Base-by-base conservation (phyloP, 208 protist species). In the Trypanosoma cruzi region DNA sequence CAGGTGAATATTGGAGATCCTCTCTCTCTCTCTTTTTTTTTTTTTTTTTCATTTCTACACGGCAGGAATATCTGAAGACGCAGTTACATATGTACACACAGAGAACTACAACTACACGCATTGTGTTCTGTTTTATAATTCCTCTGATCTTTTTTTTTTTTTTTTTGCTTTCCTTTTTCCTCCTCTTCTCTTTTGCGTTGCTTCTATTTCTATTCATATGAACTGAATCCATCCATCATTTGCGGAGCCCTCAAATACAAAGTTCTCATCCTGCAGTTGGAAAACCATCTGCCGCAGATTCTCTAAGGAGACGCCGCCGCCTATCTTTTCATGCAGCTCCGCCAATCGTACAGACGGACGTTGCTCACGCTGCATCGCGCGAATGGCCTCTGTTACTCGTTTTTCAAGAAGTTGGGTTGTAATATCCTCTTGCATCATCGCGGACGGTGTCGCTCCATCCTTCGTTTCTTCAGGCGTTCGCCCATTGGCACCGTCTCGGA, bases 221-320 rank as follows among this genome's bases (percentile, higher is more conserved):
- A 94, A 94, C 64, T 92, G 82, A 63, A 94, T 81, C 13, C 79
- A 77, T 53, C 89, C 77, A 58, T 92, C 80, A 24, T 70, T 80
- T 14, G 29, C 73, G 54, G 70, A 70, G 13, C 71, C 75, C 57
- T 94, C 89, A 57, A 80, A 94, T 40, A 92, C 75, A 70, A 94
- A 92, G n/a, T 66, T 79, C 42, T 94, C 89, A 0, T 78, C 82
- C 56, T 90, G 82, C 42, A 94, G 52, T 68, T 82, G 72, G 42
- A 76, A 68, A 28, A 94, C 73, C 4, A 76, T 73, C 20, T 56
- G 75, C 53, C 79, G 71, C 37, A 94, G 65, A 22, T 75, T 62
- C n/a, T 65, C 73, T 26, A 81, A 64, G 1, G 83, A 69, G 26
- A 50, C 48, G 18, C 11, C 48, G 11, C 44, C 61, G 32, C 79